Conservation (phyloP, 2,329 filamentous ascomycete species). For the Beauveria medogensis region DNA sequence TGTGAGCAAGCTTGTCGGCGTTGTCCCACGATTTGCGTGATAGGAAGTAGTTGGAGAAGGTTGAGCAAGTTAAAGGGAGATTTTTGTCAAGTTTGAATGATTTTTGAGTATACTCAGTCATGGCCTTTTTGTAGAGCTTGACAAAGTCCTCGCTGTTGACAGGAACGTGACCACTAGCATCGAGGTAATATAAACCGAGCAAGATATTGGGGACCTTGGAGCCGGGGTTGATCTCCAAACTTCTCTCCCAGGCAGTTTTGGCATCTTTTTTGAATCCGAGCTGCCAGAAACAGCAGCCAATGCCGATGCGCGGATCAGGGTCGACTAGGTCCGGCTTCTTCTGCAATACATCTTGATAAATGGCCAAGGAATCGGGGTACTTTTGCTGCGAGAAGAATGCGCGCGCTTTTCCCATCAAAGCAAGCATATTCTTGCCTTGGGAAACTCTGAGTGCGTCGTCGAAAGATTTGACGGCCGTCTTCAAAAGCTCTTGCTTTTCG, state of each 20-base stretch:
- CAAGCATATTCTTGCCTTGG: slow-evolving; percentile 81
- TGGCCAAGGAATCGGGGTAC: slow-evolving; percentile 72
- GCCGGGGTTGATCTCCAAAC: slow-evolving; percentile 69
- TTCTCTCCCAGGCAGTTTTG: slow-evolving; percentile 80
- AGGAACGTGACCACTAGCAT: slow-evolving; percentile 73
- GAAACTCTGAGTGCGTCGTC: slow-evolving; percentile 87
- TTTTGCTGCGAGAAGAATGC: slow-evolving; percentile 80
- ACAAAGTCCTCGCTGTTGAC: slow-evolving; percentile 81
- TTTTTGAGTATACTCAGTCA: slow-evolving; percentile 89
- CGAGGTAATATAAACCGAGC: slow-evolving; percentile 81
- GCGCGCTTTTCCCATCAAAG: slow-evolving; percentile 80
- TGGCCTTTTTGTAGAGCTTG: slow-evolving; percentile 80
- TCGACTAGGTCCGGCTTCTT: slow-evolving; percentile 84
- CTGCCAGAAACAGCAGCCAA: slow-evolving; percentile 96
- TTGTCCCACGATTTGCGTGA: slow-evolving; percentile 72
- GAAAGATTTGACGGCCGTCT: slow-evolving; percentile 83
- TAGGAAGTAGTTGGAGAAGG: slow-evolving; percentile 85
- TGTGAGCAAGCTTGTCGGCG: slow-evolving; percentile 79
- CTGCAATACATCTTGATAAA: slow-evolving; percentile 79
- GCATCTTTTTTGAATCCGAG: slow-evolving; percentile 91
- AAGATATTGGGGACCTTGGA: slow-evolving; percentile 89
- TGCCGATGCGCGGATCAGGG: slow-evolving; percentile 90
- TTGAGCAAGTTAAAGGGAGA: slow-evolving; percentile 79
- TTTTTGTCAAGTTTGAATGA: slow-evolving; percentile 92
- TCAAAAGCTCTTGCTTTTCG: slow-evolving; percentile 70